Evolutionary conservation across 176 grass and related monocot genomes (phyloP), one percentile per base, ranked within the genome.

Genomic region (Cocos nucifera): DNA sequence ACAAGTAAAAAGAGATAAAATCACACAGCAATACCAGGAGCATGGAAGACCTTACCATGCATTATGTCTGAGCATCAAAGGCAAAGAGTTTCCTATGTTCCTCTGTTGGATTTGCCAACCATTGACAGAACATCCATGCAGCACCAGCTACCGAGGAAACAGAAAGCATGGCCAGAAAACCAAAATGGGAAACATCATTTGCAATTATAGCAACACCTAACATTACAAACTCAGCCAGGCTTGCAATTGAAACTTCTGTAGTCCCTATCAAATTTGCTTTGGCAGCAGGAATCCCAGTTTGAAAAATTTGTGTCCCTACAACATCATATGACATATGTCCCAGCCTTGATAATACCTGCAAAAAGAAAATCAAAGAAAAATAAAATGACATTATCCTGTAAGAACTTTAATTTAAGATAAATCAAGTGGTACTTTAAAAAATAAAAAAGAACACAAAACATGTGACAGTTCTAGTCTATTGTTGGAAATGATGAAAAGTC

Each of bases 251-350:
- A 53, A 92, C 81, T 57, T 98, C 93, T 30, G 89, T 98, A 54
- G 81, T 71, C 49, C 87, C 93, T 1, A 98, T 98, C 62, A 98
- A 82, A 69, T 98, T 98, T 80, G 84, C 93, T 80, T 92, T 98
- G 44, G 84, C 79, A 54, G 80, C 65, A 8, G 87, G 87, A 26
- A 92, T 80, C n/a, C 93, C 93, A 9, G 81, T 98, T 63, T 98
- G 93, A 60, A 98, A 77, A 15, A 98, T 98, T 69, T 98, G 93
- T 24, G 93, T 98, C 29, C 87, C 93, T 0, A 92, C 84, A 65
- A 92, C 84, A 73, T 98, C 93, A 64, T 98, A 98, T 60, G 93
- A 98, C 84, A 98, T 98, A 65, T 88, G 93, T 12, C 93, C 93
- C 53, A 98, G 50, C 69, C 87, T 77, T 51, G 93, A 98, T 49